Evolutionary conservation across 139 green algal species (phyloP).

Genomic region (Chlorella sp.): DNA sequence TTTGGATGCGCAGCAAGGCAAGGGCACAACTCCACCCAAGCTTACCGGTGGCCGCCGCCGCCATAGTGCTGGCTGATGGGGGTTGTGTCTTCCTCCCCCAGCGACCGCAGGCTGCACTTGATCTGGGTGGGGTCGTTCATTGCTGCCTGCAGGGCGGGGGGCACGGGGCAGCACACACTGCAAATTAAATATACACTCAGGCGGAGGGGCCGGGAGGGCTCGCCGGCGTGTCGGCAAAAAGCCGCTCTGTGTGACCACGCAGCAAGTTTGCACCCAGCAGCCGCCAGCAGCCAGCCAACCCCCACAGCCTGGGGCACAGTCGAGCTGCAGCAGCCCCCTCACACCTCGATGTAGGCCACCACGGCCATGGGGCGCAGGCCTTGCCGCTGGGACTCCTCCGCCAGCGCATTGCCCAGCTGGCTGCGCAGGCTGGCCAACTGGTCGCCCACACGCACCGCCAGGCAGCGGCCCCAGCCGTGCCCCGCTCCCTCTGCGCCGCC

Average conservation of each 20-base stretch:
- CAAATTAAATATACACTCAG: no score
- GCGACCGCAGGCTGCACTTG: conserved; percentile 67
- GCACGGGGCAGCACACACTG: neutral
- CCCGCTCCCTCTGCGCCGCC: conserved; percentile 31
- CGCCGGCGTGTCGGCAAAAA: no score
- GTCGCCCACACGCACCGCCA: conserved; percentile 47
- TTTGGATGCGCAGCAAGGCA: no score
- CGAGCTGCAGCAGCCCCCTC: neutral
- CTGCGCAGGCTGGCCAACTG: conserved; percentile 45
- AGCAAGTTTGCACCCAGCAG: neutral
- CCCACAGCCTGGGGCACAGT: neutral
- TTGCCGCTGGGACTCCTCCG: conserved; percentile 18
- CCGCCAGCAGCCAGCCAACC: neutral
- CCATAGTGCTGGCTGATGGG: conserved; percentile 45
- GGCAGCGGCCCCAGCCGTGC: conserved; percentile 41
- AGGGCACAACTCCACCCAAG: no score
- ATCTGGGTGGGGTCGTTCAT: conserved; percentile 41
- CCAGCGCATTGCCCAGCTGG: conserved; percentile 66
- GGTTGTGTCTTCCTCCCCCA: conserved; percentile 58
- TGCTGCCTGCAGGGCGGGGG: conserved; percentile 33
- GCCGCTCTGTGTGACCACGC: no score
- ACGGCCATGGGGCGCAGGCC: conserved; percentile 43
- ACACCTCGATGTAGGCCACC: conserved; percentile 55
- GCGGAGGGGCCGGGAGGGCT: neutral
- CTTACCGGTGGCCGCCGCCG: conserved; percentile 56